Base-by-base conservation (phyloP, 257 asterid genomes). In the Ballota nigra region DNA sequence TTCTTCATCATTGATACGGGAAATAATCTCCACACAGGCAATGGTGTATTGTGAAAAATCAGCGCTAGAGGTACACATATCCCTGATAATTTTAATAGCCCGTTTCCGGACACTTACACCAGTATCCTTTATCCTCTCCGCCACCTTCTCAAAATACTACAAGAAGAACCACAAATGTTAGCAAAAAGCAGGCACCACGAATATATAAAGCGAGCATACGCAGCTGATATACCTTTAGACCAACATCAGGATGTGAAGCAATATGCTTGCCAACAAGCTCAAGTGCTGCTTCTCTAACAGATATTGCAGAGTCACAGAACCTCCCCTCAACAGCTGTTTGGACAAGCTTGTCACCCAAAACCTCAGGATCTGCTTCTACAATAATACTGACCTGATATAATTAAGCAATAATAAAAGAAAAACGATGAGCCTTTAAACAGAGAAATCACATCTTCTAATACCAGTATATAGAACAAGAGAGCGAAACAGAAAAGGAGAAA, bases 21-120 rank as follows among this genome's bases (percentile, higher is more conserved):
- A 90, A 56, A 95, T 87, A 53, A 95, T 89, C 77, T 90, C 95
- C 73, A 87, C 84, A 81, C 92, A 95, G 68, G 99, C 99, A 80
- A 82, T 57, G 33, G 96, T 77, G 61, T 83, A 84, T 53, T 82
- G 96, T 43, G 97, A 10, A 78, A 95, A 89, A 68, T 80, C 89
- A 10, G 87, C 67, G 73, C 79, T 87, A 66, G 99, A 88, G 69
- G 89, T 85, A 81, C 96, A 95, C 97, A 95, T 92, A 76, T 95
- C 99, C 85, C 84, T 86, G 72, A 92, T 92, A 77, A 95, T 95
- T 81, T 79, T 95, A 77, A 95, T 95, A 64, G 99, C 96, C 62
- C 99, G 97, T 82, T 92, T 95, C 77, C 99, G 90, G 61, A 95
- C 99, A 78, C 99, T 95, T 51, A 95, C 96, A 80, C 99, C 99